Conservation (phyloP, 768 basidiomycete species). For the Boletus tomentosulus region DNA sequence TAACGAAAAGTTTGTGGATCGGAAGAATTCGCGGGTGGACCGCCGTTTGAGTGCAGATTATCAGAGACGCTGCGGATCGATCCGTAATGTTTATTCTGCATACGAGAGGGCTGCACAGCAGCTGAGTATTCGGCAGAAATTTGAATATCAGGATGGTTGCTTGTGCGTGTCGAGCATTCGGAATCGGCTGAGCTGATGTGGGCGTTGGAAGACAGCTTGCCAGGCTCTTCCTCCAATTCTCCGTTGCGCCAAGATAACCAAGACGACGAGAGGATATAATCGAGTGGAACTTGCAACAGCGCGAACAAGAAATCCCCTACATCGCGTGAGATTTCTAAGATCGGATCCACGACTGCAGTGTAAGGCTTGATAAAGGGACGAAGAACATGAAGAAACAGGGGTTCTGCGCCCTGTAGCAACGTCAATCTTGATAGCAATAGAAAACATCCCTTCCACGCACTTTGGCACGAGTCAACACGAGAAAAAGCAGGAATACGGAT, state of each 20-base stretch:
- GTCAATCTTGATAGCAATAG: constrained; percentile 7
- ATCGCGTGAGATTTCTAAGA: constrained; percentile 57
- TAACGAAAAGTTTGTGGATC: constrained; percentile 4
- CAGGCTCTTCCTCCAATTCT: constrained; percentile 9
- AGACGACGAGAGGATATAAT: constrained; percentile 32
- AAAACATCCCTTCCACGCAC: constrained; percentile 37
- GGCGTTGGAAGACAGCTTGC: constrained; percentile 1
- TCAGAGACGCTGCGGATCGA: constrained; percentile 19
- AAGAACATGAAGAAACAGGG: constrained; percentile 74
- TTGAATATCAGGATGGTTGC: constrained; percentile 12
- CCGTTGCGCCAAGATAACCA: constrained; percentile 22
- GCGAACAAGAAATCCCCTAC: constrained; percentile 59
- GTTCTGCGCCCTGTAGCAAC: constrained; percentile 69
- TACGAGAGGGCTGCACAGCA: constrained; percentile 8
- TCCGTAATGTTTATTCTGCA: constrained; percentile 5
- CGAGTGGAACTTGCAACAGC: constrained; percentile 37
- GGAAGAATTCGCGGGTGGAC: not conserved
- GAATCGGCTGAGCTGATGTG: constrained; percentile 1
- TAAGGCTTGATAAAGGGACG: constrained; percentile 80
- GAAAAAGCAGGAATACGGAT: constrained; percentile 64
- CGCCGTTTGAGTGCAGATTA: constrained; percentile 4
- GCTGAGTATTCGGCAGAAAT: constrained; percentile 5
- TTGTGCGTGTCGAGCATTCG: constrained; percentile 2
- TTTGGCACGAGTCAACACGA: constrained; percentile 70
- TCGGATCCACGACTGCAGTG: constrained; percentile 56